Conservation (phyloP, 306 rosid species). For the Arachis hypogaea region DNA sequence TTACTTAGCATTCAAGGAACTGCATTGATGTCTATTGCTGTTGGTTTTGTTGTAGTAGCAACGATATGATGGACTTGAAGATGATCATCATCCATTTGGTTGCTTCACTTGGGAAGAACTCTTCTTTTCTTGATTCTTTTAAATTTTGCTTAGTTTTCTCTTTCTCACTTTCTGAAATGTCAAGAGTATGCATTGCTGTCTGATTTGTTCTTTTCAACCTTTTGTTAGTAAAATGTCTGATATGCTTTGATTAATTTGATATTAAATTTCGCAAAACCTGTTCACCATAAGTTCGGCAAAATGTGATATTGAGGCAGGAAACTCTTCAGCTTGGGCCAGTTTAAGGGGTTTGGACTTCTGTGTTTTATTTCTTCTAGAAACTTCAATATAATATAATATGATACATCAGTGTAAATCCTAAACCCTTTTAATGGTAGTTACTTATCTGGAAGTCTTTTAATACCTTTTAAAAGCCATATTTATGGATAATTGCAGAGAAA, state of each 20-base stretch:
- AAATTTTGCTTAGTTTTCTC: conserved; percentile 3
- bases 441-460: neutral
- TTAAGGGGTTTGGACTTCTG: too few relatives aligned
- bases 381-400: too few relatives aligned
- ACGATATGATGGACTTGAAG: conserved; percentile 15
- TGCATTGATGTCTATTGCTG: conserved; percentile 28
- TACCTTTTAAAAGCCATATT: neutral
- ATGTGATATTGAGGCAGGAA: too few relatives aligned
- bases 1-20: conserved; percentile 18
- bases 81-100: neutral
- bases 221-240: too few relatives aligned
- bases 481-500: too few relatives aligned
- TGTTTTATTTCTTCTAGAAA: too few relatives aligned
- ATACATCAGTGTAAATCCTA: too few relatives aligned
- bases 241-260: neutral
- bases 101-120: neutral
- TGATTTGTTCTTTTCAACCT: neutral
- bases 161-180: neutral
- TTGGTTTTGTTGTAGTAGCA: conserved; percentile 28
- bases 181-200: neutral
- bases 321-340: too few relatives aligned
- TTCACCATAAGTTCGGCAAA: too few relatives aligned
- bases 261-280: too few relatives aligned
- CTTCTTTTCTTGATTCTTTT: neutral
- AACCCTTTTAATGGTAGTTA: neutral